These are phyloP conservation scores for Pleurotus platypus DNA, from an alignment of 768 basidiomycete species.

Conservation along the genomic window DNA sequence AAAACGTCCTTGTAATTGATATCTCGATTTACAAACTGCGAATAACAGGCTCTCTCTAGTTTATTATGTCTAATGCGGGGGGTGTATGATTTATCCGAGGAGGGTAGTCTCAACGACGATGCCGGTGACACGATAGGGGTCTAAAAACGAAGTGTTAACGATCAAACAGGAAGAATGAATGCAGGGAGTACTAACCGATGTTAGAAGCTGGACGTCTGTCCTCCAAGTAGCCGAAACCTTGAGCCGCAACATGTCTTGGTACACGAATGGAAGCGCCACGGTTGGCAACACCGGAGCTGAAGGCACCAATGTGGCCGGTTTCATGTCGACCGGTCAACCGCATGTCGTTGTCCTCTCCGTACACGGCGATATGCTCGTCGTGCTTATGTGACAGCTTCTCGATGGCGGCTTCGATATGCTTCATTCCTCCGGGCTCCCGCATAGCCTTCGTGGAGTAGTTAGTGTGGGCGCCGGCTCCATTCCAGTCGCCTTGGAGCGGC, in stretches of 20 bases:
- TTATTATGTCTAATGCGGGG: slow-evolving; percentile 1
- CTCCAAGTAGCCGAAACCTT: slow-evolving; percentile 95
- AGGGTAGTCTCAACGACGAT: slow-evolving; percentile 88
- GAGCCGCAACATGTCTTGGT: slow-evolving; percentile 86
- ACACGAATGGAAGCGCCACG: slow-evolving; percentile 97
- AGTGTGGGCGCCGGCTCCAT: slow-evolving; percentile 98
- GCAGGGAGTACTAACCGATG: slow-evolving; percentile 62
- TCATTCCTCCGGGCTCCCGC: slow-evolving; percentile 93
- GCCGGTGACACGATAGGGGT: slow-evolving; percentile 92
- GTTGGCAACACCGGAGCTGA: slow-evolving; percentile 95
- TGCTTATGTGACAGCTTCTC: slow-evolving; percentile 90
- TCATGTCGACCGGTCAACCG: slow-evolving; percentile 96
- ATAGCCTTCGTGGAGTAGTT: slow-evolving; percentile 95
- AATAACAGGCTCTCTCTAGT: neutral
- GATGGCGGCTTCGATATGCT: slow-evolving; percentile 88
- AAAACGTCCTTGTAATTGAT: slow-evolving; percentile 6
- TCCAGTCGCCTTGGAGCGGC: slow-evolving; percentile 96
- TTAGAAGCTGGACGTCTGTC: slow-evolving; percentile 98
- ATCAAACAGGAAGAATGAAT: slow-evolving; percentile 4
- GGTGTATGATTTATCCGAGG: slow-evolving; percentile 30
- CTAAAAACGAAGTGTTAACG: slow-evolving; percentile 30
- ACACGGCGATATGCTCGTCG: slow-evolving; percentile 93
- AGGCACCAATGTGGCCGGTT: slow-evolving; percentile 89
- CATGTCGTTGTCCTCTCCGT: slow-evolving; percentile 96
- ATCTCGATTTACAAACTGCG: slow-evolving; percentile 1